A percentile compares a stretch with the other conserved stretches of the same genome.
Conservation (phyloP, 805 yeast species). For the Lachancea thermotolerans region DNA sequence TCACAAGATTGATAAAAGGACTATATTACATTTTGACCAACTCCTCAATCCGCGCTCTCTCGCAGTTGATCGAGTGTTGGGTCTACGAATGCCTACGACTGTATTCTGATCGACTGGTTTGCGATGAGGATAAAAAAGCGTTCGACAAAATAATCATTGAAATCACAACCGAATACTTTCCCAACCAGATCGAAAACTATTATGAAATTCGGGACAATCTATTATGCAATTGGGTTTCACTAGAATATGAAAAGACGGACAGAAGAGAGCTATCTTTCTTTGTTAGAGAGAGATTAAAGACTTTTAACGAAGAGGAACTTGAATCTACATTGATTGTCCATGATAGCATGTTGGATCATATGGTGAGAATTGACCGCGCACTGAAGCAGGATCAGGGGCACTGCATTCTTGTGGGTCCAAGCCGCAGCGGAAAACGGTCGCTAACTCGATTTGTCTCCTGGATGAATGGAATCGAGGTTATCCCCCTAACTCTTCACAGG, state of each 20-base stretch:
- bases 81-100: conserved; percentile 75
- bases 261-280: conserved; percentile 44
- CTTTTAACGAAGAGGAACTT: conserved; percentile 73
- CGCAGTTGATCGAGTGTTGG: conserved; percentile 57
- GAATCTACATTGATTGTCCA: conserved; percentile 55
- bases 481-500: conserved; percentile 51
- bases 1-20: conserved; percentile 85
- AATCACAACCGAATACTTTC: conserved; percentile 39
- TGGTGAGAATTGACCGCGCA: conserved; percentile 74
- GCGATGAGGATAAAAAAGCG: conserved; percentile 41
- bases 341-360: conserved; percentile 66
- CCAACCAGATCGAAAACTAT: conserved; percentile 33
- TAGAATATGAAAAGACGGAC: conserved; percentile 51
- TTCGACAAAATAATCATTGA: conserved; percentile 36
- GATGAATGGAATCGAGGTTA: conserved; percentile 70
- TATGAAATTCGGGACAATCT: conserved; percentile 48
- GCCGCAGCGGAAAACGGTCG: conserved; percentile 76
- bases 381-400: conserved; percentile 86
- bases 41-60: conserved; percentile 33
- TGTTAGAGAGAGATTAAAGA: conserved; percentile 53
- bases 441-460: conserved; percentile 79
- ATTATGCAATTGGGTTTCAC: conserved; percentile 69
- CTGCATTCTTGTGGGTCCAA: conserved; percentile 73
- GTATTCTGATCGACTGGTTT: conserved; percentile 65
- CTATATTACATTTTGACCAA: conserved; percentile 44